A percentile compares a stretch with the other conserved stretches of the same genome.
Evolutionary conservation across 768 basidiomycete species (phyloP).

Genomic region (Sporobolomyces roseus): DNA sequence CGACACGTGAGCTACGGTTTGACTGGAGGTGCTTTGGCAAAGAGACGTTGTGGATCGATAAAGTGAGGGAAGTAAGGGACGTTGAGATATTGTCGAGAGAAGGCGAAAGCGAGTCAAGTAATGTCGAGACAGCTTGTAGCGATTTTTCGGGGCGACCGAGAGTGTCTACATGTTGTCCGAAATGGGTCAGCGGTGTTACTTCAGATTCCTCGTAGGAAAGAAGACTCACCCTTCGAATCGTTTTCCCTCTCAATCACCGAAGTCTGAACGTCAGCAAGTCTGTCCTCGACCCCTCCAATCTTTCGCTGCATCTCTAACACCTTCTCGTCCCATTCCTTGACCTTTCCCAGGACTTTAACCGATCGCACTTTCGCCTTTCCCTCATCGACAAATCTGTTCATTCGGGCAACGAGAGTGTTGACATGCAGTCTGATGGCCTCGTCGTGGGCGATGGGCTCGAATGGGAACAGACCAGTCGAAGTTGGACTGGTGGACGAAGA

Average conservation of each 20-base stretch:
- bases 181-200: background rate
- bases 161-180: background rate
- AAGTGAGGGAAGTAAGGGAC: too few relatives aligned
- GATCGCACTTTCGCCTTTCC: conserved; percentile 47
- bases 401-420: conserved; percentile 64
- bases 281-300: background rate
- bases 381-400: conserved; percentile 47
- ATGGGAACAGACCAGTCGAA: conserved; percentile 57
- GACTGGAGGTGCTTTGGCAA: too few relatives aligned
- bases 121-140: too few relatives aligned
- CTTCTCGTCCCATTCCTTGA: background rate
- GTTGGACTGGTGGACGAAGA: background rate
- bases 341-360: background rate
- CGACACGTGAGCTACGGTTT: too few relatives aligned
- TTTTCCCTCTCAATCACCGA: background rate
- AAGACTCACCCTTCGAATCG: background rate
- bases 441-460: conserved; percentile 66
- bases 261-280: background rate
- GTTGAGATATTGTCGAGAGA: background rate
- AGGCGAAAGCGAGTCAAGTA: background rate
- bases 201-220: background rate
- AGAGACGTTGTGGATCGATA: too few relatives aligned
- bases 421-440: conserved; percentile 51
- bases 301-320: background rate
- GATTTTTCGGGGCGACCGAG: background rate